Evolutionary conservation across 257 asterid species (phyloP).

Genomic region (Euphrasia confusa): DNA sequence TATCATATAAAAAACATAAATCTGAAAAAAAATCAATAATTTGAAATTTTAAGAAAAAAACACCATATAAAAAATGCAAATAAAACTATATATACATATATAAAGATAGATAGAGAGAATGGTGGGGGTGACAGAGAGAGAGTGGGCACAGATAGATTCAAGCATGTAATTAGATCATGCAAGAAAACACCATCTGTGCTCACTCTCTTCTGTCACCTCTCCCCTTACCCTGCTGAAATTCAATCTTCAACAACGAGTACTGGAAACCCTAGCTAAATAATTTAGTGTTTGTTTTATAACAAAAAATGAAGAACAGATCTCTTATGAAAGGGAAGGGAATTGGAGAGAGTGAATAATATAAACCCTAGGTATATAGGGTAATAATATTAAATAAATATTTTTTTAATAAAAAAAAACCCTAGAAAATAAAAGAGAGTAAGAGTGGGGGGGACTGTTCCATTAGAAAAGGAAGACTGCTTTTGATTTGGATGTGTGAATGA

Average conservation of each 20-base stretch:
- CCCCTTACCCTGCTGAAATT: constrained; percentile 4
- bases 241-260: too few relatives aligned
- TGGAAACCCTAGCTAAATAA: too few relatives aligned
- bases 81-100: too few relatives aligned
- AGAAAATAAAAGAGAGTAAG: too few relatives aligned
- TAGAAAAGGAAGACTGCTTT: constrained; percentile 25
- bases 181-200: constrained; percentile 54
- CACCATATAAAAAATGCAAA: neutral
- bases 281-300: too few relatives aligned
- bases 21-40: too few relatives aligned
- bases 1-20: too few relatives aligned
- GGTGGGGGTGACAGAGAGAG: constrained; percentile 53
- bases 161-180: constrained; percentile 36
- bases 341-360: neutral
- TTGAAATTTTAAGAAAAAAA: neutral
- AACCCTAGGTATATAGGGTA: too few relatives aligned
- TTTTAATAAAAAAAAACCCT: too few relatives aligned
- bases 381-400: too few relatives aligned
- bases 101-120: neutral
- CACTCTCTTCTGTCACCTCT: constrained; percentile 73
- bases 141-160: constrained; percentile 57
- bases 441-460: constrained; percentile 33
- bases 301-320: too few relatives aligned
- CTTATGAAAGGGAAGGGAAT: too few relatives aligned
- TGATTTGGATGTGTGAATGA: constrained; percentile 24